Evolutionary conservation across 495 filamentous ascomycete species (phyloP).

Genomic region (Daldinia caldariorum): DNA sequence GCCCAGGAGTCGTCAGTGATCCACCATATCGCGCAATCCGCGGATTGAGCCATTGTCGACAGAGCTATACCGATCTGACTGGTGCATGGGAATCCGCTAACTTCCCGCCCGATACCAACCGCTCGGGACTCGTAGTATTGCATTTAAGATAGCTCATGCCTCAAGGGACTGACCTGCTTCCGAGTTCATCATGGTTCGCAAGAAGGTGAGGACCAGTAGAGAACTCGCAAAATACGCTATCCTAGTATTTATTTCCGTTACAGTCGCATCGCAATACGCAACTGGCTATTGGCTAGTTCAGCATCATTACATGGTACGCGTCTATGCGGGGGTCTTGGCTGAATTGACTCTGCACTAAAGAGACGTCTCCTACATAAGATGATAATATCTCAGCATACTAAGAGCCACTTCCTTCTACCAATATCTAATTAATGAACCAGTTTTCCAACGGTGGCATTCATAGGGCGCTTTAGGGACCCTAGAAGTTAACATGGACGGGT

Average conservation of each 20-base stretch:
- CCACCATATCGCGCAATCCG: constrained; percentile 2
- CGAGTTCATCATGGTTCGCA: not conserved
- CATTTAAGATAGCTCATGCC: not conserved
- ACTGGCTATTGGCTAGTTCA: not conserved
- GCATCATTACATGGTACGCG: not conserved
- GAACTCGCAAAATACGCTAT: not conserved
- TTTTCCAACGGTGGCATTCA: not conserved
- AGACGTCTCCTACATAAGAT: not conserved
- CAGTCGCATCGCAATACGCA: not conserved
- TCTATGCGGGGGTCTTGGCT: not conserved
- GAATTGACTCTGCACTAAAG: not conserved
- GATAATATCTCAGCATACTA: not conserved
- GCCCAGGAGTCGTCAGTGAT: not conserved
- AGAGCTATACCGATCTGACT: not conserved
- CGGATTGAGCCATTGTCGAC: not conserved
- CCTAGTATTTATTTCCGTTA: not conserved
- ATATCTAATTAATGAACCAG: too few species aligned
- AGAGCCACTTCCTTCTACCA: not conserved
- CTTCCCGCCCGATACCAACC: not conserved
- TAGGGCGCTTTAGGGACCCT: not conserved
- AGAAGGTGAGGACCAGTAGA: not conserved
- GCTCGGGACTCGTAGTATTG: not conserved
- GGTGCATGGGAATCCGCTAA: too few species aligned
- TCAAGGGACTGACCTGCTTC: not conserved
- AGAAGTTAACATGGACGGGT: constrained; percentile 20